phyloP scores from a whole-genome alignment of 441 rosid genomes.

The Euphorbia corollata region DNA sequence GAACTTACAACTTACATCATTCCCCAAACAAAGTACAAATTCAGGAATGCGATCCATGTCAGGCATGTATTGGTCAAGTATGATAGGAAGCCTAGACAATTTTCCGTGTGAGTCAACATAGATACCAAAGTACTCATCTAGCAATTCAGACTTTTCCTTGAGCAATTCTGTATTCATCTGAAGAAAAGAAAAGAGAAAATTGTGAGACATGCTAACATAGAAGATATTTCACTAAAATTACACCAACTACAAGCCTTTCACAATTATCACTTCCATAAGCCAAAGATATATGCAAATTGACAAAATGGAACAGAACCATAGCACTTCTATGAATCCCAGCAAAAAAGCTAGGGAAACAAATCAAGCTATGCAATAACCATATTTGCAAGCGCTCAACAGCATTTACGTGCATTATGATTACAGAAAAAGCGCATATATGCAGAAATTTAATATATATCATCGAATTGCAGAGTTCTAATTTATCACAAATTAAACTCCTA shows the following conservation, averaged over 20 bases:
- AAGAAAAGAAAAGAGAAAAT: slow-evolving; percentile 17
- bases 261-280: background rate
- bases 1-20: slow-evolving; percentile 63
- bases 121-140: slow-evolving; percentile 77
- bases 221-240: background rate
- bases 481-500: too few relatives aligned
- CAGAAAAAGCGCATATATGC: background rate
- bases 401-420: background rate
- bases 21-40: slow-evolving; percentile 78
- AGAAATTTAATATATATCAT: too few relatives aligned
- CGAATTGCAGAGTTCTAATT: too few relatives aligned
- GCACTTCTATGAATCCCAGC: background rate
- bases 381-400: background rate
- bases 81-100: slow-evolving; percentile 76
- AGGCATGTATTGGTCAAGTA: slow-evolving; percentile 88
- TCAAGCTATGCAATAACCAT: background rate
- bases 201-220: slow-evolving; percentile 2
- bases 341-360: background rate
- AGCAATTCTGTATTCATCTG: slow-evolving; percentile 84
- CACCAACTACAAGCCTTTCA: background rate
- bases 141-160: slow-evolving; percentile 64
- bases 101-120: slow-evolving; percentile 56
- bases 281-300: background rate
- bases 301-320: background rate
- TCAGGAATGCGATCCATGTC: slow-evolving; percentile 97